Evolutionary conservation across 2,329 filamentous ascomycete species (phyloP).

Genomic region (Claviceps quebecensis): DNA sequence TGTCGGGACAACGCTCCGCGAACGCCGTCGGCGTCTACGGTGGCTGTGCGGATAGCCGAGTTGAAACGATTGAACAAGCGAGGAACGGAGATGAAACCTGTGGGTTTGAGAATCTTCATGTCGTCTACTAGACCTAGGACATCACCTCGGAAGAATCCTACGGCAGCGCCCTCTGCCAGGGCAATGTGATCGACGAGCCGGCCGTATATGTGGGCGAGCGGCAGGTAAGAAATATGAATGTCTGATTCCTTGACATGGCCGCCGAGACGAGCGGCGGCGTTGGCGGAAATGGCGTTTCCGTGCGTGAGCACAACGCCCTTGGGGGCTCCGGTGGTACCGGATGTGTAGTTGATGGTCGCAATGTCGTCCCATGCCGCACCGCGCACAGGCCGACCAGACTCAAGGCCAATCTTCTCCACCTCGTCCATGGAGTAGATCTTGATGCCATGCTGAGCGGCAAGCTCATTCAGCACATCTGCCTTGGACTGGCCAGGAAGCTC

Average conservation of each 20-base stretch:
- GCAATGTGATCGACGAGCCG: constrained; percentile 67
- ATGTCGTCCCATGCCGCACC: constrained; percentile 62
- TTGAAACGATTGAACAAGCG: constrained; percentile 86
- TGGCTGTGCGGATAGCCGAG: constrained; percentile 64
- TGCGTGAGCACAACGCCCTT: constrained; percentile 81
- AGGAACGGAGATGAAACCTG: constrained; percentile 75
- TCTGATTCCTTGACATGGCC: constrained; percentile 39
- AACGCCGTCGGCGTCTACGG: constrained; percentile 64
- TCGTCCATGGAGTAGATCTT: constrained; percentile 65
- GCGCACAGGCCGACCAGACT: constrained; percentile 54
- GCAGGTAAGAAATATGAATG: constrained; percentile 71
- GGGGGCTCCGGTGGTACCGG: constrained; percentile 68
- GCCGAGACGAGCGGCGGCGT: constrained; percentile 45
- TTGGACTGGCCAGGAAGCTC: constrained; percentile 71
- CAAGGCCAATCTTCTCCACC: constrained; percentile 67
- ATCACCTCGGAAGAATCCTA: constrained; percentile 93
- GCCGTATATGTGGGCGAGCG: constrained; percentile 87
- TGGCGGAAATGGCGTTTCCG: constrained; percentile 61
- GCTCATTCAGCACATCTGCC: constrained; percentile 56
- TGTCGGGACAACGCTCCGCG: constrained; percentile 70
- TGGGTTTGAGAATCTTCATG: constrained; percentile 73
- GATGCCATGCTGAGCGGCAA: constrained; percentile 63
- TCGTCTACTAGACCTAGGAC: constrained; percentile 79
- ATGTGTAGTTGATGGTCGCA: constrained; percentile 85
- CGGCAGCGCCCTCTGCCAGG: constrained; percentile 55